phyloP scores from a whole-genome alignment of 2,329 filamentous ascomycete species.

The Aspergillus luchuensis region DNA sequence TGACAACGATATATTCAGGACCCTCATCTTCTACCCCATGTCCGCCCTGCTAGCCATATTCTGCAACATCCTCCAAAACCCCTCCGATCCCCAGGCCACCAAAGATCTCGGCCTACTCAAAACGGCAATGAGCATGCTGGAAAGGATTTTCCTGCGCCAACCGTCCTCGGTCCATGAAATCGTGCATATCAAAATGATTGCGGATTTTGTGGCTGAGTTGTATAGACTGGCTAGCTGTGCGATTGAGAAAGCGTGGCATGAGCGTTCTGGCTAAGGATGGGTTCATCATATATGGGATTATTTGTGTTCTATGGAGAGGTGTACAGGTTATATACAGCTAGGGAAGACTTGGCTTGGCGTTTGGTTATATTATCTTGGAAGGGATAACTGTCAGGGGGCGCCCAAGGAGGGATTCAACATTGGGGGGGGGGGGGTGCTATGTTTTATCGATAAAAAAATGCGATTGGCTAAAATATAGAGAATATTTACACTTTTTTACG shows the following conservation, averaged over 20 bases:
- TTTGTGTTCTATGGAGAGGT: no score
- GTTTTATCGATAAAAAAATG: no score
- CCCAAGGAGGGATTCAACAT: no score
- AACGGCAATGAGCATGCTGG: constrained; percentile 48
- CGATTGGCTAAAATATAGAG: no score
- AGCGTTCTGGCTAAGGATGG: constrained; percentile 21
- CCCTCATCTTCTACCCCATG: constrained; percentile 60
- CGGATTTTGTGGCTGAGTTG: constrained; percentile 50
- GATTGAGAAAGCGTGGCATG: constrained; percentile 43
- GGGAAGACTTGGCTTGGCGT: neutral
- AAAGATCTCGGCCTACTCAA: constrained; percentile 53
- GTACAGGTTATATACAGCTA: neutral
- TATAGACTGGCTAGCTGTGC: constrained; percentile 48
- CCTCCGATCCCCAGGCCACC: constrained; percentile 46
- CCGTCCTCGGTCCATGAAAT: constrained; percentile 39
- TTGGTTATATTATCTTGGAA: neutral
- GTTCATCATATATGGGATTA: no score
- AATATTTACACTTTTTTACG: neutral
- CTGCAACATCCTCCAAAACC: constrained; percentile 56
- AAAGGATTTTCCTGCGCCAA: constrained; percentile 35
- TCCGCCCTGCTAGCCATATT: constrained; percentile 58
- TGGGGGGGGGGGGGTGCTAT: no score
- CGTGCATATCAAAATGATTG: constrained; percentile 45
- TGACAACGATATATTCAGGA: constrained; percentile 39
- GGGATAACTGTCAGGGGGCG: neutral